Evolutionary conservation across 2,329 filamentous ascomycete species (phyloP).

Genomic region (Amesomyces nigricolor): DNA sequence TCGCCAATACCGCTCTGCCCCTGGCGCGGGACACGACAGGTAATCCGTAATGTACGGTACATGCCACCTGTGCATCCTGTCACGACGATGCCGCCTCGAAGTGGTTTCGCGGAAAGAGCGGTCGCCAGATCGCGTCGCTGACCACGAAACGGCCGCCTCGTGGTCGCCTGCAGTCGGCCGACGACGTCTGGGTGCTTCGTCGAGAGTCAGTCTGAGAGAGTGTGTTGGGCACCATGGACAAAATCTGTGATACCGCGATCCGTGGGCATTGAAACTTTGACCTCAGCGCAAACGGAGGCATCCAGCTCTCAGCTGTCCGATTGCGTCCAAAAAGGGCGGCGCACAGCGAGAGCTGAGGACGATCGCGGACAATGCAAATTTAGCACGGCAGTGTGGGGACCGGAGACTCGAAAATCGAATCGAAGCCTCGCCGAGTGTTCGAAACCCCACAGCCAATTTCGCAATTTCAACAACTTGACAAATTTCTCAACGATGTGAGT

Average conservation of each 20-base stretch:
- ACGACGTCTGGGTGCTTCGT: slow-evolving; percentile 4
- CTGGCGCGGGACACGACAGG: slow-evolving; percentile 15
- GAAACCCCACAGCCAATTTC: slow-evolving; percentile 26
- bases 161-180: slow-evolving; percentile 6
- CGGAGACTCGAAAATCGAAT: slow-evolving; percentile 18
- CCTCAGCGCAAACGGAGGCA: slow-evolving; percentile 17
- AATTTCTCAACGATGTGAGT: slow-evolving; percentile 7
- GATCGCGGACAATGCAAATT: slow-evolving; percentile 24
- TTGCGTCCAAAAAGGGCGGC: slow-evolving; percentile 18
- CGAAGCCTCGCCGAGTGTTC: slow-evolving; percentile 25
- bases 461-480: slow-evolving; percentile 22
- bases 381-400: slow-evolving; percentile 17
- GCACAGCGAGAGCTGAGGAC: slow-evolving; percentile 30
- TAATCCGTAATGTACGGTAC: slow-evolving; percentile 17
- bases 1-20: slow-evolving; percentile 21
- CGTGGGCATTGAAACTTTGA: slow-evolving; percentile 3
- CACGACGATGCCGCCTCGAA: slow-evolving; percentile 14
- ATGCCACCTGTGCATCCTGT: slow-evolving; percentile 16
- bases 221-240: slow-evolving; percentile 1
- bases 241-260: slow-evolving; percentile 5
- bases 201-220: neutral
- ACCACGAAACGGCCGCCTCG: slow-evolving; percentile 4
- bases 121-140: slow-evolving; percentile 12
- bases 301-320: slow-evolving; percentile 11
- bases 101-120: slow-evolving; percentile 18